A percentile compares a stretch with the other conserved stretches of the same genome.
Conservation (phyloP, 495 filamentous ascomycete species). For the Platismatia glauca region DNA sequence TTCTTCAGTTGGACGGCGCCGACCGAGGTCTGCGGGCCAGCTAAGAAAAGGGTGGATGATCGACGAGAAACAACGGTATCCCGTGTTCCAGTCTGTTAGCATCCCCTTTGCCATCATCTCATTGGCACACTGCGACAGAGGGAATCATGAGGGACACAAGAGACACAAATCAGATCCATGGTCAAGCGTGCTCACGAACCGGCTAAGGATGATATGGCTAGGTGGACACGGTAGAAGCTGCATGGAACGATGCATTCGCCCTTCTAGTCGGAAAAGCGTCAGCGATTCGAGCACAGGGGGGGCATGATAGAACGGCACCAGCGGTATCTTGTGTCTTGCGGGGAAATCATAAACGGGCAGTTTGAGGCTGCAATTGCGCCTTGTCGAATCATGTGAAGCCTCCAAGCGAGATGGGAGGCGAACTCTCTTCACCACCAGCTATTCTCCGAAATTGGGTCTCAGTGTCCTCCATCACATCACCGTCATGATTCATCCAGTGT, state of each 20-base stretch:
- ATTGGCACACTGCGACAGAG: neutral
- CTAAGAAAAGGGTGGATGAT: neutral
- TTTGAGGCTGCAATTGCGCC: slow-evolving; percentile 3
- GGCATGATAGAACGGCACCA: neutral
- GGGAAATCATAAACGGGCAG: slow-evolving; percentile 9
- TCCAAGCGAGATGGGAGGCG: neutral
- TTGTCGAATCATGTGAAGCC: neutral
- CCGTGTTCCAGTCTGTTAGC: neutral
- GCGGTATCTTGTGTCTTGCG: neutral
- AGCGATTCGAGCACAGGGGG: too few relatives aligned
- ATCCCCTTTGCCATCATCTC: too few relatives aligned
- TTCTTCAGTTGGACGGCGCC: slow-evolving; percentile 7
- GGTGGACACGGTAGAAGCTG: slow-evolving; percentile 9
- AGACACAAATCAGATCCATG: too few relatives aligned
- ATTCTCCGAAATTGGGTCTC: neutral
- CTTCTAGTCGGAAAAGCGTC: too few relatives aligned
- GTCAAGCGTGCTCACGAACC: too few relatives aligned
- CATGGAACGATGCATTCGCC: slow-evolving; percentile 5
- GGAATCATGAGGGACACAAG: too few relatives aligned
- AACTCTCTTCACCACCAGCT: neutral
- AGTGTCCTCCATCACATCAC: neutral
- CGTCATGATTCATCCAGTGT: too few relatives aligned
- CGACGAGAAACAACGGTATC: slow-evolving; percentile 5
- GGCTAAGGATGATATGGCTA: neutral
- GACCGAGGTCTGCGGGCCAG: slow-evolving; percentile 8